Evolutionary conservation across 75 land plant species (phyloP).

Genomic region (Gnetum montanum): DNA sequence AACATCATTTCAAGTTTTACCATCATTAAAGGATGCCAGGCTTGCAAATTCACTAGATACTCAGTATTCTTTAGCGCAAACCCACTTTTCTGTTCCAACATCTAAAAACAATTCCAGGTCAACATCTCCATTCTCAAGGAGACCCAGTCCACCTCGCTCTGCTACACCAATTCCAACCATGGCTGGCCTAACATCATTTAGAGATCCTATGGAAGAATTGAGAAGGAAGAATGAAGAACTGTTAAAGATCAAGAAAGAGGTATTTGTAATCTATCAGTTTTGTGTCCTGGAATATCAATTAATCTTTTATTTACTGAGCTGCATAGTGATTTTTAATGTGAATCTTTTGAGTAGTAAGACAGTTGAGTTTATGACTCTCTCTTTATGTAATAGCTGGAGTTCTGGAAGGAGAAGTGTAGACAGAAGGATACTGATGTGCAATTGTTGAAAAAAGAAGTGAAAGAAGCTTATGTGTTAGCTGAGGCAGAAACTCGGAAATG

Average conservation of each 20-base stretch:
- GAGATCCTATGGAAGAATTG: constrained; percentile 56
- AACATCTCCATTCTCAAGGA: constrained; percentile 52
- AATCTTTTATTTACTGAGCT: too few relatives aligned
- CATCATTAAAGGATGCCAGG: constrained; percentile 31
- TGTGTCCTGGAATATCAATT: too few relatives aligned
- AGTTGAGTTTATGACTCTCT: too few relatives aligned
- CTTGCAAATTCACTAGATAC: constrained; percentile 33
- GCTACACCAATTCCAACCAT: constrained; percentile 28
- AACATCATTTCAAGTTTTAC: constrained; percentile 11
- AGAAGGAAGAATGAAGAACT: constrained; percentile 74
- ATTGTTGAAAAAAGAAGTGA: constrained; percentile 32
- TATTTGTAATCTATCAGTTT: too few relatives aligned
- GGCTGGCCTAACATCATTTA: constrained; percentile 39
- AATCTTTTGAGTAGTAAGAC: too few relatives aligned
- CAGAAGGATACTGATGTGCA: constrained; percentile 57
- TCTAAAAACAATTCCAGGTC: constrained; percentile 21
- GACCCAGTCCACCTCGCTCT: constrained; percentile 62
- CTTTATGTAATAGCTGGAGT: constrained; percentile 78
- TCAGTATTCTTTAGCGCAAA: constrained; percentile 27
- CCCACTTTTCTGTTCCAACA: constrained; percentile 24
- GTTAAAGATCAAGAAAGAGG: too few relatives aligned
- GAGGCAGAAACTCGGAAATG: constrained; percentile 65
- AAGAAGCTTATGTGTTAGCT: constrained; percentile 54
- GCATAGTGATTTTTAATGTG: too few relatives aligned
- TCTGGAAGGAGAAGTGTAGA: constrained; percentile 38